Evolutionary conservation across 176 grass and related monocot genomes (phyloP).

Genomic region (Musa itinerans): DNA sequence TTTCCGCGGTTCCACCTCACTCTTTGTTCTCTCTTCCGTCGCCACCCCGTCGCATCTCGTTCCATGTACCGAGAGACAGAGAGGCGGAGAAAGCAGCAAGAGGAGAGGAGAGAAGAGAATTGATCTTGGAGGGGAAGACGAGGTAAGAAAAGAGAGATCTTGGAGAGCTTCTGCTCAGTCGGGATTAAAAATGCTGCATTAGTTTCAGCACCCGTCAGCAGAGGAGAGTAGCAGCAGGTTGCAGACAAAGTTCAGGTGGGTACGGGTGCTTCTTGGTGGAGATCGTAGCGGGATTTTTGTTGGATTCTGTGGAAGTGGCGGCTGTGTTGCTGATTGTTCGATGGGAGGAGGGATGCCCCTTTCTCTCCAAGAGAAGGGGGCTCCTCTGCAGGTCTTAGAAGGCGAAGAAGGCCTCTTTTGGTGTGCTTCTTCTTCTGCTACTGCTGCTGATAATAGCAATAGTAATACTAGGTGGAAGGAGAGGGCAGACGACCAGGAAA

Average conservation of each 20-base stretch:
- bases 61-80: too few species aligned
- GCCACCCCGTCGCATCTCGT: too few species aligned
- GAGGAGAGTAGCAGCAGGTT: background rate
- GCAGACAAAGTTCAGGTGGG: too few species aligned
- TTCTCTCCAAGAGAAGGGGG: background rate
- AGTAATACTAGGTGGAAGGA: background rate
- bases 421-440: background rate
- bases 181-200: background rate
- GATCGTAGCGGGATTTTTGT: background rate
- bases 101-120: background rate
- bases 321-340: background rate
- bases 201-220: too few species aligned
- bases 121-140: background rate
- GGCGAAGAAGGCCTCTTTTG: constrained; percentile 5
- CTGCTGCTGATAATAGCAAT: background rate
- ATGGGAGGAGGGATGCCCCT: background rate
- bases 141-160: background rate
- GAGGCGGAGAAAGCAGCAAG: too few species aligned
- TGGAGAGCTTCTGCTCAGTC: background rate
- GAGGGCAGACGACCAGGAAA: background rate
- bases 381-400: background rate
- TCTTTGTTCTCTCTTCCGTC: too few species aligned
- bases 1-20: too few species aligned
- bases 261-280: too few species aligned
- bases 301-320: background rate